phyloP scores from a whole-genome alignment of 352 stramenopile species.

The Globisporangium solare region DNA sequence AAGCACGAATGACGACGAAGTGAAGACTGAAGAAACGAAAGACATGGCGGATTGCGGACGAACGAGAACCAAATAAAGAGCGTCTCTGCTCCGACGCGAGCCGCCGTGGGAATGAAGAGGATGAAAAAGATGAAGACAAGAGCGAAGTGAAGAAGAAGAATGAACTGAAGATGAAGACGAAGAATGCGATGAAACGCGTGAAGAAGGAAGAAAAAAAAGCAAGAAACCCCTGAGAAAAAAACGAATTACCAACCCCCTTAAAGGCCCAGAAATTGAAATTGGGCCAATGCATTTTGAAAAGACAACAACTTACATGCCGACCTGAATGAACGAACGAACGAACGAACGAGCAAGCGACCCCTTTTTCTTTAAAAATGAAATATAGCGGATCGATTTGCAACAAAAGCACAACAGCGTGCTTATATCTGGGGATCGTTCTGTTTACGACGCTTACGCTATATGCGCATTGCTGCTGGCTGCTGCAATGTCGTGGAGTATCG shows the following conservation, averaged over 20 bases:
- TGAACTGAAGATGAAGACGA: constrained; percentile 1
- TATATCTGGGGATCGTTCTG: not conserved
- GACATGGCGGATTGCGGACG: too few species aligned
- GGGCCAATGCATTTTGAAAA: not conserved
- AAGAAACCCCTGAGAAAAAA: not conserved
- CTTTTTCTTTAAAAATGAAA: too few species aligned
- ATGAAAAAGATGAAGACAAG: constrained; percentile 15
- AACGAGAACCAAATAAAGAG: too few species aligned
- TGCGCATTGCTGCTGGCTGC: not conserved
- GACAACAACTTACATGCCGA: not conserved
- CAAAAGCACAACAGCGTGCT: not conserved
- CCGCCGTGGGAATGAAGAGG: not conserved
- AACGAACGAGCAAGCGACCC: too few species aligned
- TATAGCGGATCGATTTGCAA: too few species aligned
- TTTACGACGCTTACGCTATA: not conserved
- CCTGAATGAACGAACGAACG: constrained; percentile 7
- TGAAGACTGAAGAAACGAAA: constrained; percentile 19
- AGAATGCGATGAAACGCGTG: not conserved
- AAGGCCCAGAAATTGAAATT: not conserved
- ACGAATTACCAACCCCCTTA: not conserved
- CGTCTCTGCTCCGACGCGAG: too few species aligned
- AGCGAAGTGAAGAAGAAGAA: constrained; percentile 11
- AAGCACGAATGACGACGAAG: constrained; percentile 17
- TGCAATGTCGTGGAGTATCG: constrained; percentile 1
- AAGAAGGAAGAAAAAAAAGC: not conserved